These are phyloP conservation scores for Cryphonectria radicalis DNA, from an alignment of 2,329 filamentous ascomycete species.

Conservation along the genomic window DNA sequence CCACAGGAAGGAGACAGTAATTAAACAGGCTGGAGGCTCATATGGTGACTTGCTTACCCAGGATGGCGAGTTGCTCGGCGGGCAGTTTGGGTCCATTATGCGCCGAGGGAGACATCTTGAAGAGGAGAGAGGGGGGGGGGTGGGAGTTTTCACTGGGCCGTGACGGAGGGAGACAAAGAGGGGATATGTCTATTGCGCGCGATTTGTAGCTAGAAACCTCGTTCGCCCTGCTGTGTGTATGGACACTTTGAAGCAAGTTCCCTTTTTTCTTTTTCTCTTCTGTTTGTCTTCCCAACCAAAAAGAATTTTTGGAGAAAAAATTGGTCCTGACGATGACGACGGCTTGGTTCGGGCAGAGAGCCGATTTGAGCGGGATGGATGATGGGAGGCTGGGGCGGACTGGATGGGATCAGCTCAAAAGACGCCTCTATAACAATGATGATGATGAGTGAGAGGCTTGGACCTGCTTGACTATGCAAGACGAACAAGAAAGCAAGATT, in stretches of 20 bases:
- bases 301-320: background rate
- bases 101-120: conserved; percentile 31
- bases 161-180: conserved; percentile 14
- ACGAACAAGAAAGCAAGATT: background rate
- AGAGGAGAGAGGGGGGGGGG: background rate
- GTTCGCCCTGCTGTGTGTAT: conserved; percentile 20
- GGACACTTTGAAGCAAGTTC: conserved; percentile 9
- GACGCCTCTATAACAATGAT: background rate
- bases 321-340: background rate
- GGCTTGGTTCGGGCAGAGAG: conserved; percentile 19
- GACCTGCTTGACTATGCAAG: background rate
- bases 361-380: background rate
- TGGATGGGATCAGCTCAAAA: background rate
- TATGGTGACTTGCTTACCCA: conserved; percentile 61
- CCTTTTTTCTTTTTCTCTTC: background rate
- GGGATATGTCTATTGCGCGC: conserved; percentile 25
- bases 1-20: conserved; percentile 22
- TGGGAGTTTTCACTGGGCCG: conserved; percentile 22
- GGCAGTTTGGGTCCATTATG: conserved; percentile 66
- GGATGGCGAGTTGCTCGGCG: conserved; percentile 74
- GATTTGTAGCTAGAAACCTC: conserved; percentile 21
- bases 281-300: conserved; percentile 6
- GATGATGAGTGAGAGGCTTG: background rate
- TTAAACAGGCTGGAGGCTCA: conserved; percentile 11
- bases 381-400: background rate